Conservation (phyloP, 1,284 basidiomycete genomes). For the Leccinum pachyderme region DNA sequence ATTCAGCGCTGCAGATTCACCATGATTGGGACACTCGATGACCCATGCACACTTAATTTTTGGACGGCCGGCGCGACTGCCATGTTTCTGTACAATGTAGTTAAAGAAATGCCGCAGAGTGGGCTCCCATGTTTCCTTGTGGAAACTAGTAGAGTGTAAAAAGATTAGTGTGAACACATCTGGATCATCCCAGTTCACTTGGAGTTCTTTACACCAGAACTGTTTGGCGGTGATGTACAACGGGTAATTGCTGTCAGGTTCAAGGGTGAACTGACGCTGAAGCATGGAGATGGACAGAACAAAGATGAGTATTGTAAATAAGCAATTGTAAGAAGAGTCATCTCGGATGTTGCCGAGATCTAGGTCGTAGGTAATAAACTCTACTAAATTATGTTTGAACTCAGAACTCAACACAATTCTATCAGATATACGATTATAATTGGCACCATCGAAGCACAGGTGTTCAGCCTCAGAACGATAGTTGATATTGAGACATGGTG, state of each 20-base stretch:
- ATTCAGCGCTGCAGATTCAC: slow-evolving; percentile 44
- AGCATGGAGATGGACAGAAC: slow-evolving; percentile 13
- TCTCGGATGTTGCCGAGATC: background rate
- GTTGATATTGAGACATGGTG: background rate
- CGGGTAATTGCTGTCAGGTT: slow-evolving; percentile 41
- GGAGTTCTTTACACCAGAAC: slow-evolving; percentile 45
- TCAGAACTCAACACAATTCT: background rate
- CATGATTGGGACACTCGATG: slow-evolving; percentile 55
- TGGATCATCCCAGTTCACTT: slow-evolving; percentile 30
- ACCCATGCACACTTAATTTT: slow-evolving; percentile 51
- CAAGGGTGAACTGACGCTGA: slow-evolving; percentile 21
- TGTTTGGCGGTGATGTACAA: slow-evolving; percentile 55
- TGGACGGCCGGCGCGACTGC: slow-evolving; percentile 20
- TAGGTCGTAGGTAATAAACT: too few species aligned
- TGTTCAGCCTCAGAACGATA: background rate
- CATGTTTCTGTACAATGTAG: slow-evolving; percentile 12
- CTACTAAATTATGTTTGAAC: background rate
- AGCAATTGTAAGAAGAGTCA: background rate
- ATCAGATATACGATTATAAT: background rate
- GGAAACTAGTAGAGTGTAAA: slow-evolving; percentile 63
- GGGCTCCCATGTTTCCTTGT: slow-evolving; percentile 68
- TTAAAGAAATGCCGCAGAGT: slow-evolving; percentile 36
- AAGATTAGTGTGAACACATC: slow-evolving; percentile 52
- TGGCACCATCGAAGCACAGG: too few species aligned
- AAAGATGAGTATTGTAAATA: background rate